Conservation (phyloP, 495 filamentous ascomycete species). For the Xylaria bambusicola region DNA sequence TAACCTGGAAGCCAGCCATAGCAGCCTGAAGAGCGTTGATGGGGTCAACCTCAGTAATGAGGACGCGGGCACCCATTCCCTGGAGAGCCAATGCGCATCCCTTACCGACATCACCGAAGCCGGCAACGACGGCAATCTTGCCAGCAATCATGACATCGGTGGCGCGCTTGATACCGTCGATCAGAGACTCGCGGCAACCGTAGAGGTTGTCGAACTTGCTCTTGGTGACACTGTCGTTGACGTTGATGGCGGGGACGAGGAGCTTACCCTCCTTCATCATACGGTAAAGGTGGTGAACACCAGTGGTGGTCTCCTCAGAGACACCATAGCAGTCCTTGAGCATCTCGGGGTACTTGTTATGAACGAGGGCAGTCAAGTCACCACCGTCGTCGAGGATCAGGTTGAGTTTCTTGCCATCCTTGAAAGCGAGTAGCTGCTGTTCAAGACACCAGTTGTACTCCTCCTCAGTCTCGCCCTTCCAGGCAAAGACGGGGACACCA, state of each 20-base stretch:
- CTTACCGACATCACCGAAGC: slow-evolving; percentile 99
- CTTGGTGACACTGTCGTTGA: slow-evolving; percentile 99
- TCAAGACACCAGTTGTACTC: slow-evolving; percentile 99
- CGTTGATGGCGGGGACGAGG: slow-evolving; percentile 95
- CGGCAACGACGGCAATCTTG: slow-evolving; percentile 95
- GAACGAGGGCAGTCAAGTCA: slow-evolving; percentile 93
- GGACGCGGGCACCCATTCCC: slow-evolving; percentile 94
- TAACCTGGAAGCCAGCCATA: slow-evolving; percentile 94
- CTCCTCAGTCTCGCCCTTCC: slow-evolving; percentile 99
- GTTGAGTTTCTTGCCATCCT: slow-evolving; percentile 94
- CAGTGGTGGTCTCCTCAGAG: slow-evolving; percentile 99
- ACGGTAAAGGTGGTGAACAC: slow-evolving; percentile 98
- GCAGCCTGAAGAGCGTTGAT: slow-evolving; percentile 99
- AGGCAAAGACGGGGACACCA: slow-evolving; percentile 96
- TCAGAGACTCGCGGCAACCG: slow-evolving; percentile 97
- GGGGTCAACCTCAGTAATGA: slow-evolving; percentile 96
- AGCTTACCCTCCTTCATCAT: slow-evolving; percentile 94
- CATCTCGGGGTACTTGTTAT: slow-evolving; percentile 97
- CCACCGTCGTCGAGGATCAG: slow-evolving; percentile 98
- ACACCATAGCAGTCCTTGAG: slow-evolving; percentile 96
- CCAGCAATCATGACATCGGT: slow-evolving; percentile 99
- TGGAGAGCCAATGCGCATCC: slow-evolving; percentile 94
- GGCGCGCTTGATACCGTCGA: slow-evolving; percentile 99
- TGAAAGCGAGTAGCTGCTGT: slow-evolving; percentile 96
- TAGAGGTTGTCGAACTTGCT: slow-evolving; percentile 99